Evolutionary conservation across 78 protist species (phyloP).

Genomic region (Dictyostelium discoideum): dicty_2.7 NC_007090.3:1148001-1148500

Average conservation of each 20-base stretch:
- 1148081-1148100: no score
- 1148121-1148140: no score
- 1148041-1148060: no score
- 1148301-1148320: not conserved
- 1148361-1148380: conserved; percentile 19
- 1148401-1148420: not conserved
- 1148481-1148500: conserved; percentile 9
- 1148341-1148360: not conserved
- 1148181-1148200: no score
- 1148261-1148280: not conserved
- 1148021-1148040: no score
- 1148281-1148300: conserved; percentile 19
- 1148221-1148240: not conserved
- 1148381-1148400: not conserved
- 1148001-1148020: no score
- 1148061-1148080: no score
- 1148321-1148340: not conserved
- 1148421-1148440: not conserved
- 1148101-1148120: no score
- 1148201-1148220: no score
- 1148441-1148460: conserved; percentile 1
- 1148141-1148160: no score
- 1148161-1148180: no score
- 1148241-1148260: not conserved
- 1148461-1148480: not conserved